phyloP scores from a whole-genome alignment of 768 basidiomycete genomes.

The Kondoa subrosea region DNA sequence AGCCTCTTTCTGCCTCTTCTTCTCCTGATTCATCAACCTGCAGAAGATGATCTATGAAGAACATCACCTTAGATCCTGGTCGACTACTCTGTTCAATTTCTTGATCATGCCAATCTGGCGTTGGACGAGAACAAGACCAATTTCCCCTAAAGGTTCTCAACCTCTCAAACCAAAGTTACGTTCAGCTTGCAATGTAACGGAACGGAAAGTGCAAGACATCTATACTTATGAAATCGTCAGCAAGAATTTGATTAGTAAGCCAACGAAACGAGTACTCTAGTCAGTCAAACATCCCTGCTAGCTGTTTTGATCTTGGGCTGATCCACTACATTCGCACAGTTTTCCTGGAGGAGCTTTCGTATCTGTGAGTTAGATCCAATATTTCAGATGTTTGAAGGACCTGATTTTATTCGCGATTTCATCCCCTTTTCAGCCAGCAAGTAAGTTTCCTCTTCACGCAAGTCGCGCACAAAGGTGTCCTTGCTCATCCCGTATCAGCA shows the following conservation, averaged over 20 bases:
- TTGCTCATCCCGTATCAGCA: too few species aligned
- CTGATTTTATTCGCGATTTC: too few species aligned
- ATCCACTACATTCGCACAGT: not conserved
- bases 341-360: not conserved
- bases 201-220: not conserved
- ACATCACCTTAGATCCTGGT: not conserved
- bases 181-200: not conserved
- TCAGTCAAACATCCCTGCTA: too few species aligned
- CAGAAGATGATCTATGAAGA: not conserved
- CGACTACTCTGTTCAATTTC: not conserved
- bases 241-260: not conserved
- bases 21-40: too few species aligned
- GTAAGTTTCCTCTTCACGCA: too few species aligned
- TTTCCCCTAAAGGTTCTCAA: not conserved
- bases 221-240: not conserved
- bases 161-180: not conserved
- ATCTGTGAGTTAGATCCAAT: too few species aligned
- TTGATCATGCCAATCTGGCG: not conserved
- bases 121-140: not conserved
- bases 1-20: too few species aligned
- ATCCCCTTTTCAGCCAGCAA: too few species aligned
- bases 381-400: too few species aligned
- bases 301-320: not conserved
- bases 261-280: not conserved
- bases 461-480: too few species aligned